Evolutionary conservation across 148 eudicot genomes (phyloP).

Genomic region (Rhododendron griersonianum): DNA sequence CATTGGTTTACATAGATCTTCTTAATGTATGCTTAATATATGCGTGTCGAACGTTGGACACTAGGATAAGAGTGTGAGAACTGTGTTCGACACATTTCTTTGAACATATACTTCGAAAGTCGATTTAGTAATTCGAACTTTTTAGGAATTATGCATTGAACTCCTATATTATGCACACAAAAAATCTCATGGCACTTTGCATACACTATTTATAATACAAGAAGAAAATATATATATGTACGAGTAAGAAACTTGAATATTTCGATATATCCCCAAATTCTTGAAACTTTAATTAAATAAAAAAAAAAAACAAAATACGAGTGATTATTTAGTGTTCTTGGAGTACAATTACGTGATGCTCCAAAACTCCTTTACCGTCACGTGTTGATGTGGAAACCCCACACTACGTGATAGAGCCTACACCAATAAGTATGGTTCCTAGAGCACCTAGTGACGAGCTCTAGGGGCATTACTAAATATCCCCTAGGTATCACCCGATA

Average conservation of each 20-base stretch:
- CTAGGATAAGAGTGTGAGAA: neutral
- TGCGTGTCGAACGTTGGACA: neutral
- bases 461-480: no score
- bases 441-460: no score
- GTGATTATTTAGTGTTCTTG: no score
- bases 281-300: neutral
- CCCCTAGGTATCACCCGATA: no score
- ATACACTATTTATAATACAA: neutral
- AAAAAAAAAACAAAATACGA: no score
- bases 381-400: no score
- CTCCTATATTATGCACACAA: neutral
- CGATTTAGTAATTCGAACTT: neutral
- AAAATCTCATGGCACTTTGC: neutral
- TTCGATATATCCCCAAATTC: neutral
- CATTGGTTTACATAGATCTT: neutral
- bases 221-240: neutral
- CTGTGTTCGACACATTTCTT: neutral
- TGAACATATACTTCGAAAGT: neutral
- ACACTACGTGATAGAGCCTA: no score
- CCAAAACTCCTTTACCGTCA: no score
- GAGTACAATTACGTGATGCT: no score
- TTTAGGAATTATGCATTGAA: neutral
- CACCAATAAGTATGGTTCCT: no score
- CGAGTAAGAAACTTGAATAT: no score
- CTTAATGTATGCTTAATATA: neutral